Evolutionary conservation across 768 basidiomycete genomes (phyloP), one percentile per base, ranked within the genome.

Genomic region (Leucosporidium scottii): DNA sequence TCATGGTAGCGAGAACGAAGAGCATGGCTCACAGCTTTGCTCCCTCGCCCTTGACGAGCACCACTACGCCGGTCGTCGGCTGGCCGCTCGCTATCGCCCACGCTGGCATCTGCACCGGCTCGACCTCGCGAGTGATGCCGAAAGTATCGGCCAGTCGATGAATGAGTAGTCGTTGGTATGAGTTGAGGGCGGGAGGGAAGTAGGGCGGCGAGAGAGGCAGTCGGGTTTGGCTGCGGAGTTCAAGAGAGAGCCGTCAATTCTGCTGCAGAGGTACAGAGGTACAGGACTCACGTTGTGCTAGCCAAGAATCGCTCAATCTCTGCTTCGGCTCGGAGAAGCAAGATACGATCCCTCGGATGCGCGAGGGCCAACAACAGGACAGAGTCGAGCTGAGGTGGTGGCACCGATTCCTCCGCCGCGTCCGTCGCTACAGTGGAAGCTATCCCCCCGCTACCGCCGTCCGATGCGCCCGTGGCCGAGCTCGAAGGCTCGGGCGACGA

Each of bases 131-230:
- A 8, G 66, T 64, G 70, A 75, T 71, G 53, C 70, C 68, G 34
- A 71, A 75, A 18, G 63, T 67, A 58, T 75, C 74, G 56, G 74
- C 72, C 12, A 75, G 64, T 9, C 74, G 69, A 44, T 75, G 74
- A 4, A 75, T 66, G 34, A 75, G 70, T 12, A 75, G 64, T 20
- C 74, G 67, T 48, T 75, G 74, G 62, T 73, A 75, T 28, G 74
- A 73, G 53, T 75, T 75, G 66, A 75, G 72, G 13, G 39, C 62
- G 44, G 69, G 66, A 44, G 62, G 61, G 54, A 73, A 69, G 31
- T 68, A 58, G 0, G 71, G 71, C 13, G 71, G 71, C 2, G 71
- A 61, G 65, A 72, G 67, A 3, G 71, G 67, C 0, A 72, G 59
- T 21, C 71, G 67, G 20, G 64, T 54, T 31, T 49, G 31, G 1